phyloP scores from a whole-genome alignment of 768 basidiomycete species.

The Amanita rimosa region DNA sequence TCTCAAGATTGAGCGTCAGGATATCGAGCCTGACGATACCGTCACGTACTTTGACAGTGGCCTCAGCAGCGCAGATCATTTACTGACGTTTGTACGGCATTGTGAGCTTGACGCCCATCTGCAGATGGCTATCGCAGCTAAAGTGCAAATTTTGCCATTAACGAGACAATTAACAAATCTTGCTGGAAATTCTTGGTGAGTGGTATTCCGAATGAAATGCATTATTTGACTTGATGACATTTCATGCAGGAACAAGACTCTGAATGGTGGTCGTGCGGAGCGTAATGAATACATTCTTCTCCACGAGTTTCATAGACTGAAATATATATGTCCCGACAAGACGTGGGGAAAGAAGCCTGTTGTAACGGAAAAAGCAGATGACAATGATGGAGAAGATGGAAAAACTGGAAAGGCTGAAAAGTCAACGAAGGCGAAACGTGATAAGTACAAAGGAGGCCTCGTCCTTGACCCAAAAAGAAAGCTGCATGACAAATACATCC shows the following conservation, averaged over 20 bases:
- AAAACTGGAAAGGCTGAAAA: slow-evolving; percentile 39
- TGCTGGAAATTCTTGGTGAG: slow-evolving; percentile 93
- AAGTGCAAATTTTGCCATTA: slow-evolving; percentile 88
- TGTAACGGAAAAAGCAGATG: slow-evolving; percentile 34
- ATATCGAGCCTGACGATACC: slow-evolving; percentile 94
- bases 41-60: slow-evolving; percentile 82
- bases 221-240: background rate
- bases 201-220: background rate
- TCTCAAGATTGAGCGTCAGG: slow-evolving; percentile 77
- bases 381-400: slow-evolving; percentile 41
- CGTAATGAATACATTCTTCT: slow-evolving; percentile 98
- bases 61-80: slow-evolving; percentile 59
- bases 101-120: slow-evolving; percentile 95
- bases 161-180: slow-evolving; percentile 92
- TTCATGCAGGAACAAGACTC: slow-evolving; percentile 77
- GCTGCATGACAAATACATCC: slow-evolving; percentile 91
- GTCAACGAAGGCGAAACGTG: slow-evolving; percentile 57
- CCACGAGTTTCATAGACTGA: slow-evolving; percentile 93
- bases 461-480: slow-evolving; percentile 96
- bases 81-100: slow-evolving; percentile 84
- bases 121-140: slow-evolving; percentile 92
- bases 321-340: slow-evolving; percentile 97
- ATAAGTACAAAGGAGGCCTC: slow-evolving; percentile 98
- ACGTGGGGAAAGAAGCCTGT: slow-evolving; percentile 66
- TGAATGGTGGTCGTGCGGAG: slow-evolving; percentile 96